phyloP scores from a whole-genome alignment of 2,329 filamentous ascomycete species.

The Colletotrichum euphorbiae region DNA sequence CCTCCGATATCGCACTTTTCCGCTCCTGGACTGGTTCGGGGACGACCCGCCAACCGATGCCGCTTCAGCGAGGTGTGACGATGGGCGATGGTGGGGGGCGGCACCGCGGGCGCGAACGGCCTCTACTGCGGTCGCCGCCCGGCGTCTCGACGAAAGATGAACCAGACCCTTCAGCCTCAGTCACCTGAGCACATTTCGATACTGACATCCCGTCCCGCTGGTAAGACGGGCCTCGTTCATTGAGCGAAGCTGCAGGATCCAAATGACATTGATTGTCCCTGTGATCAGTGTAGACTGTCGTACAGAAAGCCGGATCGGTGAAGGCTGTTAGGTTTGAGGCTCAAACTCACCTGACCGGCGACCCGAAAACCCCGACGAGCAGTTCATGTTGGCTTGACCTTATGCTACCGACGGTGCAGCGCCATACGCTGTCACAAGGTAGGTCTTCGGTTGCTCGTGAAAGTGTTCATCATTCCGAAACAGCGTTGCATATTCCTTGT shows the following conservation, averaged over 20 bases:
- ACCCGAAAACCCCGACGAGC: neutral
- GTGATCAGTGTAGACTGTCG: conserved; percentile 19
- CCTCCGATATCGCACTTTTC: conserved; percentile 32
- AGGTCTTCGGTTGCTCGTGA: conserved; percentile 22
- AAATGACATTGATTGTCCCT: neutral
- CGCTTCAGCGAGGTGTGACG: conserved; percentile 36
- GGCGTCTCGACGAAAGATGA: conserved; percentile 24
- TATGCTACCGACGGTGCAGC: conserved; percentile 1
- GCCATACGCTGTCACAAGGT: conserved; percentile 27
- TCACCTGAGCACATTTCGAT: conserved; percentile 27
- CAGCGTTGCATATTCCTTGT: neutral
- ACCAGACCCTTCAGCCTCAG: conserved; percentile 24
- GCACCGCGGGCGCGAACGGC: conserved; percentile 34
- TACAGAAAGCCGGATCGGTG: conserved; percentile 28
- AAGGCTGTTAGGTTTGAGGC: conserved; percentile 27
- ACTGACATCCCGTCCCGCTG: neutral
- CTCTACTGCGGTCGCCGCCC: conserved; percentile 31
- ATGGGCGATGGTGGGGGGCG: conserved; percentile 14
- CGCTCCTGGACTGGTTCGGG: conserved; percentile 26
- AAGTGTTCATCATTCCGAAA: neutral
- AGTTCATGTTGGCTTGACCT: conserved; percentile 6
- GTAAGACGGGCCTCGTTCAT: conserved; percentile 23
- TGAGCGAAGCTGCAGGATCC: neutral
- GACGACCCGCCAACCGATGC: conserved; percentile 28
- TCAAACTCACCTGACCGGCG: conserved; percentile 35